Percentiles rank a stretch among this genome's conserved stretches.
Conservation (phyloP, 192 early-diverging fungal species). For the Podila clonocystis region DNA sequence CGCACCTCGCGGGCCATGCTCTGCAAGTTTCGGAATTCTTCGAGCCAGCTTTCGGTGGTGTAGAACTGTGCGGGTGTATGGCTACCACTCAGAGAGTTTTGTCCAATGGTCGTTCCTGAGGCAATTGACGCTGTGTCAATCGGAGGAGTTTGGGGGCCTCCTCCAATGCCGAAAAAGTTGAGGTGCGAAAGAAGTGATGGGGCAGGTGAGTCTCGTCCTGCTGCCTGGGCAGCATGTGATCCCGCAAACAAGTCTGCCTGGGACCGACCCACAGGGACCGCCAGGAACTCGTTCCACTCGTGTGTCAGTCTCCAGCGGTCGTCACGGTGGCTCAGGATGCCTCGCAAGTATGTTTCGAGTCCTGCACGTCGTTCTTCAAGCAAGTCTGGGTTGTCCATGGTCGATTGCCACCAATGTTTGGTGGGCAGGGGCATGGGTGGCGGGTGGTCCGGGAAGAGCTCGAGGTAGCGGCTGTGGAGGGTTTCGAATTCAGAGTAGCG, state of each 20-base stretch:
- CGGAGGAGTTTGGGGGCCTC: constrained; percentile 12
- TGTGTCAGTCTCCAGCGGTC: constrained; percentile 79
- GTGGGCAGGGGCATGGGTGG: constrained; percentile 75
- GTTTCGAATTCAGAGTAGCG: constrained; percentile 85
- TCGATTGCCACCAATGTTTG: constrained; percentile 75
- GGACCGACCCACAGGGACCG: constrained; percentile 64
- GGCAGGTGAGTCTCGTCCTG: constrained; percentile 9
- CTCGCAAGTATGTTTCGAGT: constrained; percentile 82
- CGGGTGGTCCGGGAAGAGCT: constrained; percentile 72
- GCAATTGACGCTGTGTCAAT: constrained; percentile 17
- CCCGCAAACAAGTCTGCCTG: constrained; percentile 34
- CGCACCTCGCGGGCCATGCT: constrained; percentile 76
- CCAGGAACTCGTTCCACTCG: constrained; percentile 81
- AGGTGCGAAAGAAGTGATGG: constrained; percentile 38
- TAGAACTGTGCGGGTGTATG: constrained; percentile 38
- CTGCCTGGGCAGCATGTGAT: constrained; percentile 2
- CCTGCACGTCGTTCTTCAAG: constrained; percentile 80
- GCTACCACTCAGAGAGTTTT: not conserved
- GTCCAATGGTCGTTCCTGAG: no score
- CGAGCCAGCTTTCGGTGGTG: constrained; percentile 85
- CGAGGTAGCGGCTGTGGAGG: constrained; percentile 68
- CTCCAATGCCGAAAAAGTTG: constrained; percentile 55
- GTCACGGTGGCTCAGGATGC: constrained; percentile 76
- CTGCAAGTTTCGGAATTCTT: constrained; percentile 74
- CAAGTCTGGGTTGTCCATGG: constrained; percentile 65